Percentiles rank a stretch among this genome's conserved stretches.
Conservation (phyloP, 2,329 filamentous ascomycete genomes). For the Sclerotinia sclerotiorum region DNA sequence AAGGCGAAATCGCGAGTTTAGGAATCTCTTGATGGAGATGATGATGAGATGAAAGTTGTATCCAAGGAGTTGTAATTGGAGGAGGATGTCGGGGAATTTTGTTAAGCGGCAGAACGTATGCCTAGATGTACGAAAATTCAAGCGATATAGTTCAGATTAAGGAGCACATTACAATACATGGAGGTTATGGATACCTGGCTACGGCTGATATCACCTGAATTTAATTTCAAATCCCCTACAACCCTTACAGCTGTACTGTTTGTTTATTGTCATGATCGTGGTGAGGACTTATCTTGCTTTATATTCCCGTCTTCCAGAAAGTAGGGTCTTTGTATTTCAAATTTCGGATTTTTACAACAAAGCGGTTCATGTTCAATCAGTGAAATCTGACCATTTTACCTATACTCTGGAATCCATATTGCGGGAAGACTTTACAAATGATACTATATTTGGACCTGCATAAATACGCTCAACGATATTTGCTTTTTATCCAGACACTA, state of each 20-base stretch:
- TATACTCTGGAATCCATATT: too few species aligned
- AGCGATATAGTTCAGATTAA: constrained; percentile 4
- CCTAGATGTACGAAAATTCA: constrained; percentile 8
- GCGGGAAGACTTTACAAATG: too few species aligned
- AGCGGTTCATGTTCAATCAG: too few species aligned
- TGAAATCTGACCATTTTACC: too few species aligned
- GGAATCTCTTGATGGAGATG: constrained; percentile 59
- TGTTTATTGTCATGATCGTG: neutral
- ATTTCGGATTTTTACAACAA: too few species aligned
- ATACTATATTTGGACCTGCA: too few species aligned
- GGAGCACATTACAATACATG: constrained; percentile 11
- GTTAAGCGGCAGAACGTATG: neutral
- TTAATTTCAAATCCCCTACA: neutral
- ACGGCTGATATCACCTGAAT: neutral
- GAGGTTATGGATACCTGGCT: neutral
- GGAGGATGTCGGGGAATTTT: constrained; percentile 1
- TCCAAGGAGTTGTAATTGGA: neutral
- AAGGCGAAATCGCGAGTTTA: constrained; percentile 80
- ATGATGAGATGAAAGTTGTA: neutral
- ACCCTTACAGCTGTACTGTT: neutral
- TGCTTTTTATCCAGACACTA: too few species aligned
- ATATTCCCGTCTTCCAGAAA: too few species aligned
- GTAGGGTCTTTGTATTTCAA: too few species aligned
- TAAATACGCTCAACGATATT: too few species aligned
- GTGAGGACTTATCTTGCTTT: neutral